These are phyloP conservation scores for Amborella trichopoda DNA, from an alignment of 164 flowering plant genomes.

Conservation along the genomic window DNA sequence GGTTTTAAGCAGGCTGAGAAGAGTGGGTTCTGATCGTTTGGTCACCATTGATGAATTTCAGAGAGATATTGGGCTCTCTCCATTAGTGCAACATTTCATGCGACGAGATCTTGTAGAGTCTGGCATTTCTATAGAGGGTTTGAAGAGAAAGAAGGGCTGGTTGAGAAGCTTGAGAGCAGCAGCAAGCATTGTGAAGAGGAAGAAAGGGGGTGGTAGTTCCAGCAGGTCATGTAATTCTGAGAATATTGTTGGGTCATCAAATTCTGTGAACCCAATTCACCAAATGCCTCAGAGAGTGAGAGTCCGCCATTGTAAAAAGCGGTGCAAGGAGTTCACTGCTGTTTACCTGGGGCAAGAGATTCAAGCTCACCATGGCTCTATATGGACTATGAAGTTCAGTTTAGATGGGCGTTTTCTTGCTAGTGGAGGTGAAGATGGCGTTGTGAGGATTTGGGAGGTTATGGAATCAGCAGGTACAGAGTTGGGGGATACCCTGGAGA, in stretches of 20 bases:
- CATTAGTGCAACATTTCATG: constrained; percentile 20
- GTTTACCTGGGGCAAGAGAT: constrained; percentile 54
- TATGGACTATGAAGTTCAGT: constrained; percentile 74
- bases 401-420: constrained; percentile 63
- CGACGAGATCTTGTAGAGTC: constrained; percentile 9
- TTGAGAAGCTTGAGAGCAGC: constrained; percentile 25
- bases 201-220: constrained; percentile 7
- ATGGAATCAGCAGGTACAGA: constrained; percentile 36
- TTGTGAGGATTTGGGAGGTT: constrained; percentile 71
- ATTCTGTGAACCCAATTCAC: not conserved
- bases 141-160: constrained; percentile 31
- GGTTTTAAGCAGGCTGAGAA: constrained; percentile 16
- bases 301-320: constrained; percentile 30
- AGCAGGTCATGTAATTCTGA: not conserved
- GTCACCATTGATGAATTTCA: constrained; percentile 38
- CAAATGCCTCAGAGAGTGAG: constrained; percentile 21
- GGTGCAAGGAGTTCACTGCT: constrained; percentile 52
- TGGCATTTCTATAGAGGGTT: not conserved
- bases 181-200: constrained; percentile 18
- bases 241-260: not conserved
- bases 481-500: constrained; percentile 20
- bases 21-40: constrained; percentile 26
- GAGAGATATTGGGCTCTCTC: constrained; percentile 22
- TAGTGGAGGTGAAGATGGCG: constrained; percentile 68
- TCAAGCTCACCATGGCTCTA: constrained; percentile 58